A percentile compares a stretch with the other conserved stretches of the same genome.
These are phyloP conservation scores for Plantago major DNA, from an alignment of 257 asterid genomes.

Conservation along the genomic window DNA sequence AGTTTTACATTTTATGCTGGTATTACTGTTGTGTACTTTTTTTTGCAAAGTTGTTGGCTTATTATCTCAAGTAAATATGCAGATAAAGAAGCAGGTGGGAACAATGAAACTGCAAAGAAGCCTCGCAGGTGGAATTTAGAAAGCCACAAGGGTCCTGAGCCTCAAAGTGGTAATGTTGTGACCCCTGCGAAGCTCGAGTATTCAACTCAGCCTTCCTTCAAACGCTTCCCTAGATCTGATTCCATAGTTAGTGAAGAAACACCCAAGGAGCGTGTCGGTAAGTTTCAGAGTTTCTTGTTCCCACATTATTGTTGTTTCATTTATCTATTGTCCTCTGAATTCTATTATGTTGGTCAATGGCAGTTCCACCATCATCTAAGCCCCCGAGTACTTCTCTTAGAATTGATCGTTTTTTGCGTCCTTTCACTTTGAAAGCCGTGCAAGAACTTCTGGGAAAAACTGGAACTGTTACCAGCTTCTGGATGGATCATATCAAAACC, in stretches of 20 bases:
- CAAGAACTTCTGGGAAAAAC: slow-evolving; percentile 79
- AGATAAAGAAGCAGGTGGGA: slow-evolving; percentile 46
- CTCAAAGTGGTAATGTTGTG: slow-evolving; percentile 31
- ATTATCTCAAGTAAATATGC: slow-evolving; percentile 19
- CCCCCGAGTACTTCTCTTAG: slow-evolving; percentile 65
- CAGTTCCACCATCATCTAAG: slow-evolving; percentile 75
- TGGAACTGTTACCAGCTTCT: slow-evolving; percentile 63
- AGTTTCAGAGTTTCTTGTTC: slow-evolving; percentile 17
- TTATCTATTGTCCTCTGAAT: slow-evolving; percentile 16
- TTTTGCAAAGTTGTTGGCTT: slow-evolving; percentile 9
- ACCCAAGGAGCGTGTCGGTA: slow-evolving; percentile 79
- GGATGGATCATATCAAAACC: slow-evolving; percentile 94
- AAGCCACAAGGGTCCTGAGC: slow-evolving; percentile 41
- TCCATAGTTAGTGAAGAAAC: slow-evolving; percentile 37
- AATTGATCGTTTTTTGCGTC: slow-evolving; percentile 81
- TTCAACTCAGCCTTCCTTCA: slow-evolving; percentile 37
- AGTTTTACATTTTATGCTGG: background rate
- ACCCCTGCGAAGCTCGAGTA: slow-evolving; percentile 41
- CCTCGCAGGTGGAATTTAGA: slow-evolving; percentile 65
- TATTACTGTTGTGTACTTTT: background rate
- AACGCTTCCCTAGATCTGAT: slow-evolving; percentile 41
- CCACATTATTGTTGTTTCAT: slow-evolving; percentile 4
- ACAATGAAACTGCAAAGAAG: slow-evolving; percentile 57
- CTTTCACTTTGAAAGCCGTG: slow-evolving; percentile 79
- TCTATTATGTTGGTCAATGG: slow-evolving; percentile 13